Evolutionary conservation across 176 grass and related monocot genomes (phyloP).

Genomic region (Paspalum notatum): DNA sequence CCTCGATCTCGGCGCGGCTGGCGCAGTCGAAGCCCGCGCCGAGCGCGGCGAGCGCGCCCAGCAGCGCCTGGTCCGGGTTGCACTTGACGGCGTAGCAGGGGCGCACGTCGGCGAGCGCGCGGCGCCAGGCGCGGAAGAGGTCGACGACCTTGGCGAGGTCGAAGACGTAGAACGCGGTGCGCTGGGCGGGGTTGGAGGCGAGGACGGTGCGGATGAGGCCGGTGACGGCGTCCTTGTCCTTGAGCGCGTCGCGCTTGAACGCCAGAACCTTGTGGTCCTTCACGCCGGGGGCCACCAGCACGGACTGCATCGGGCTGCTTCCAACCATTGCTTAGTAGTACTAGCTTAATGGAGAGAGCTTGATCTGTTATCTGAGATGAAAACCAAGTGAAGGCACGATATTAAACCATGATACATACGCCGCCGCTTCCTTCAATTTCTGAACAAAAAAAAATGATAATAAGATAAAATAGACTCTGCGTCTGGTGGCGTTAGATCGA

Average conservation of each 20-base stretch:
- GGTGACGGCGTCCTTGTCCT: constrained; percentile 21
- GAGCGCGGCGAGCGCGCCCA: constrained; percentile 37
- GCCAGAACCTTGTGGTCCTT: constrained; percentile 33
- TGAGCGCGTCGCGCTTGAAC: constrained; percentile 23
- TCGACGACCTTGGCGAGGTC: constrained; percentile 30
- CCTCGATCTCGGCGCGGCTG: constrained; percentile 51
- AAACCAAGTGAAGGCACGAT: neutral
- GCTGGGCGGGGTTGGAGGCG: neutral
- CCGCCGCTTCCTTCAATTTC: neutral
- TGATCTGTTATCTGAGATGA: too few relatives aligned
- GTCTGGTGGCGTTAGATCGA: neutral
- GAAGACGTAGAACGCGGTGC: constrained; percentile 38
- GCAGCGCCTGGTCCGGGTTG: constrained; percentile 18
- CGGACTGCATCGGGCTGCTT: constrained; percentile 27
- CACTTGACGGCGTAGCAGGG: constrained; percentile 62
- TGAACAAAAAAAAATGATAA: neutral
- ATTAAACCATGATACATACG: neutral
- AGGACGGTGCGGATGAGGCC: constrained; percentile 26
- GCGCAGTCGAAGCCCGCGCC: constrained; percentile 47
- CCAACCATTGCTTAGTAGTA: constrained; percentile 33
- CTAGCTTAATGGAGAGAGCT: too few relatives aligned
- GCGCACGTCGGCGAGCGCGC: constrained; percentile 22
- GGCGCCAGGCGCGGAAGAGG: constrained; percentile 14
- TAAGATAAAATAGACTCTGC: neutral
- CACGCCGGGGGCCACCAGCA: constrained; percentile 38